phyloP scores from a whole-genome alignment of 306 rosid genomes.

The Malus sylvestris region DNA sequence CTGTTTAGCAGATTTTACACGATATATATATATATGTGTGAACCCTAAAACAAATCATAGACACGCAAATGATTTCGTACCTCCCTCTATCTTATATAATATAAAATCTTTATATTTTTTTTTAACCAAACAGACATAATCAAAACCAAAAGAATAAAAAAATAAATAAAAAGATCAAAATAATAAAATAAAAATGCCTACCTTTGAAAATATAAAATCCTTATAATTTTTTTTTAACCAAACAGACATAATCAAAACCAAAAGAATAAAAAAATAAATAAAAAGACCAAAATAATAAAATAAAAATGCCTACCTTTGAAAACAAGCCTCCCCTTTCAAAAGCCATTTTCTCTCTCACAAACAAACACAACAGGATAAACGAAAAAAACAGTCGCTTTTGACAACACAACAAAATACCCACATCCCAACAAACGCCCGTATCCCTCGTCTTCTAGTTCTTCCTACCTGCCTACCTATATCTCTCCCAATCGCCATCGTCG shows the following conservation, averaged over 20 bases:
- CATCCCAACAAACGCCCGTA: neutral
- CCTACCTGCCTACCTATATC: neutral
- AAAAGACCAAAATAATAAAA: no score
- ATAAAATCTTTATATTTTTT: neutral
- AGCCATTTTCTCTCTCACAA: neutral
- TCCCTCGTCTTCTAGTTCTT: neutral
- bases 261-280: neutral
- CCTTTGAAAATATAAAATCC: no score
- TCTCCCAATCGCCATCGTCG: neutral
- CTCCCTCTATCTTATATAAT: neutral
- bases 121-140: no score
- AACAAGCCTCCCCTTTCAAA: neutral
- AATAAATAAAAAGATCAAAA: no score
- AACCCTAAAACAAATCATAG: no score
- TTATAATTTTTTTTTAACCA: no score
- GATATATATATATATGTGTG: no score
- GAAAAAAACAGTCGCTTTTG: neutral
- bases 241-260: no score
- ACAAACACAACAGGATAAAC: neutral
- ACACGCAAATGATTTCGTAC: neutral
- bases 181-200: neutral
- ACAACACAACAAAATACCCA: neutral
- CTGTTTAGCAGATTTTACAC: accelerated
- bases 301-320: neutral
- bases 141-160: neutral